Base-by-base conservation (phyloP, 164 flowering plant genomes). In the Aristolochia contorta region DNA sequence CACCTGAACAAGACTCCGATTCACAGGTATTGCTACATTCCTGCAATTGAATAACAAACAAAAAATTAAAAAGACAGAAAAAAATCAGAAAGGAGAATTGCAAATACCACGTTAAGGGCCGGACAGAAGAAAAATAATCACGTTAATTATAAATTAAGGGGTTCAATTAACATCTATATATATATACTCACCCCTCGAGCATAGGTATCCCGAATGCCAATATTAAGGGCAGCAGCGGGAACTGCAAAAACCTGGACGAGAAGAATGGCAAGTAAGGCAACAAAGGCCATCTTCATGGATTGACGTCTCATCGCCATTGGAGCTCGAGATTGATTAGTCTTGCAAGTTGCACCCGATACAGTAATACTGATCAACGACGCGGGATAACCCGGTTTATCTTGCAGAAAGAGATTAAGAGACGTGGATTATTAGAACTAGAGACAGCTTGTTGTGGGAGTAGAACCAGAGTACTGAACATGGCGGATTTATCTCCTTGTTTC, bases 21-120 rank as follows among this genome's bases (percentile, higher is more conserved):
- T 91, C 97, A 63, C 97, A 91, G 73, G 74, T 83, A 47, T 81
- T 77, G 47, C 97, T 91, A 73, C 97, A 91, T 18, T 75, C 79
- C 58, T 82, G 83, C 8, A 52, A 46, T 9, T 18, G 10, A 55
- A 16, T 21, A 33, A 25, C 9, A 30, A 32, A 57, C 6, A 57
- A 21, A 46, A 22, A 7, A 43, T 15, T 3, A 50, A 46, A 22
- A 45, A 54, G 46, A 46, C 13, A 52, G 57, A 24, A 16, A 47
- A 63, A 33, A 18, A 12, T 37, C 24, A 37, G 43, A 37, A 37
- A 37, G 10, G 43, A n/a, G 8, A 10, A 47, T 3, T 27, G 16
- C 2, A 24, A 51, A 13, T 25, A 21, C 15, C 16, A 10, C 23
- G 27, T 5, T 19, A 1, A 23, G 24, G 37, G 2, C 45, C 6